Conservation (phyloP, 148 eudicot species). For the Limonium bicolor region DNA sequence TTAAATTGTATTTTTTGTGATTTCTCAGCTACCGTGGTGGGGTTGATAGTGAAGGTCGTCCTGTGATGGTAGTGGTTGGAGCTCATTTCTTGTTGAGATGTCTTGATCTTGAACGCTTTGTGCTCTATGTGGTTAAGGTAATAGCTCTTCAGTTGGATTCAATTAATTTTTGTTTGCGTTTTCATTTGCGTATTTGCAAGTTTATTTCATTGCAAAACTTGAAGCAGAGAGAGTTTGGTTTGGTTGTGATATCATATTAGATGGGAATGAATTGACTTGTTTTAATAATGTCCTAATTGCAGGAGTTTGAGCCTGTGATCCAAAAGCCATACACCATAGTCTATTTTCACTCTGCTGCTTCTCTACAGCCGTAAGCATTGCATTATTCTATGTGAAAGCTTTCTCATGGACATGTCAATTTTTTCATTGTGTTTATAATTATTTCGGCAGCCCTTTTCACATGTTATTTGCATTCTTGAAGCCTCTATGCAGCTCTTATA, state of each 20-base stretch:
- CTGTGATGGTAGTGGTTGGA: slow-evolving; percentile 98
- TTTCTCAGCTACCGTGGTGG: slow-evolving; percentile 84
- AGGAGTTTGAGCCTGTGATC: slow-evolving; percentile 95
- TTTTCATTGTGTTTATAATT: too few species aligned
- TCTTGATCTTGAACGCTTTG: slow-evolving; percentile 91
- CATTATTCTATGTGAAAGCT: slow-evolving; percentile 3
- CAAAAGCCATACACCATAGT: slow-evolving; percentile 94
- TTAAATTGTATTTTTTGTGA: too few species aligned
- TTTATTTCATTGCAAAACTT: too few species aligned
- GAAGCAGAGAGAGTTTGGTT: too few species aligned
- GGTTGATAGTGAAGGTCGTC: slow-evolving; percentile 92
- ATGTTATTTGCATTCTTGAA: too few species aligned
- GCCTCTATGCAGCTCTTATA: too few species aligned
- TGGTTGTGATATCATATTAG: too few species aligned
- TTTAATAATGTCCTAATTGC: slow-evolving; percentile 10
- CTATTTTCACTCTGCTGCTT: slow-evolving; percentile 96
- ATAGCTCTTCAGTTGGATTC: background rate
- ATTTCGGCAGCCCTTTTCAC: too few species aligned
- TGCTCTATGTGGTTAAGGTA: slow-evolving; percentile 85
- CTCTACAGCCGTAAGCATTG: slow-evolving; percentile 71
- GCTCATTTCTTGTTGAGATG: slow-evolving; percentile 97
- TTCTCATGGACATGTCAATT: too few species aligned
- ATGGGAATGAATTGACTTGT: too few species aligned
- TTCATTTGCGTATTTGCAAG: too few species aligned
- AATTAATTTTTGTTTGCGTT: background rate